phyloP scores from a whole-genome alignment of 345 rosid species.

The Acer saccharum region DNA sequence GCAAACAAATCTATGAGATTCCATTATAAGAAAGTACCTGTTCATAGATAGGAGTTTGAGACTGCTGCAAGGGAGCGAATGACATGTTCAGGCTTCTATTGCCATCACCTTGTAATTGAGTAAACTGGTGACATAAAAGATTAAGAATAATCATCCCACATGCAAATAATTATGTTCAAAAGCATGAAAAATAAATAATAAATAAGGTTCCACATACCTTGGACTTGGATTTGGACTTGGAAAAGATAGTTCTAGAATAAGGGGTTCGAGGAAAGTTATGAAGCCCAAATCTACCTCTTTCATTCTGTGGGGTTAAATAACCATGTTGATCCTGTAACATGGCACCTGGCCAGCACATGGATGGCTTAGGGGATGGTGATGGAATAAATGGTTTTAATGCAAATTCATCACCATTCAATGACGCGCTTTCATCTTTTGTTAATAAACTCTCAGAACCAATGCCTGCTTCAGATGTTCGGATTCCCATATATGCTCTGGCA shows the following conservation, averaged over 20 bases:
- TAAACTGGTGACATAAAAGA: slow-evolving; percentile 34
- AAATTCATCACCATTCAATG: slow-evolving; percentile 33
- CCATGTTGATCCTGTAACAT: slow-evolving; percentile 54
- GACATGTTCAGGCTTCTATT: slow-evolving; percentile 37
- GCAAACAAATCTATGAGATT: background rate
- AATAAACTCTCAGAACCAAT: slow-evolving; percentile 43
- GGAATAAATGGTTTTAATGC: slow-evolving; percentile 44
- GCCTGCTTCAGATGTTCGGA: slow-evolving; percentile 45
- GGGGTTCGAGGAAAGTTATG: slow-evolving; percentile 77
- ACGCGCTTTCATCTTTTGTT: slow-evolving; percentile 48
- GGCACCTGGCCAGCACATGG: slow-evolving; percentile 90
- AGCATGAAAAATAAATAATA: slow-evolving; percentile 8
- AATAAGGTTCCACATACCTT: background rate
- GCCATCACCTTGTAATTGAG: slow-evolving; percentile 48
- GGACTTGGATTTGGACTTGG: slow-evolving; percentile 59
- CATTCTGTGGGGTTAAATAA: slow-evolving; percentile 67
- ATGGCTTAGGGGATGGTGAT: slow-evolving; percentile 58
- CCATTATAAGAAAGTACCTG: slow-evolving; percentile 49
- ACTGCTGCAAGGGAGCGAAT: slow-evolving; percentile 50
- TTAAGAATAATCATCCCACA: slow-evolving; percentile 13
- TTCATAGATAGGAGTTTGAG: slow-evolving; percentile 45
- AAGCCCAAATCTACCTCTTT: slow-evolving; percentile 60
- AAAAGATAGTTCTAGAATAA: slow-evolving; percentile 65
- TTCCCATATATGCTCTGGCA: slow-evolving; percentile 83
- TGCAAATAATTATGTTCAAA: background rate